Base-by-base conservation (phyloP, 1,284 basidiomycete species). In the Caloboletus inedulis region DNA sequence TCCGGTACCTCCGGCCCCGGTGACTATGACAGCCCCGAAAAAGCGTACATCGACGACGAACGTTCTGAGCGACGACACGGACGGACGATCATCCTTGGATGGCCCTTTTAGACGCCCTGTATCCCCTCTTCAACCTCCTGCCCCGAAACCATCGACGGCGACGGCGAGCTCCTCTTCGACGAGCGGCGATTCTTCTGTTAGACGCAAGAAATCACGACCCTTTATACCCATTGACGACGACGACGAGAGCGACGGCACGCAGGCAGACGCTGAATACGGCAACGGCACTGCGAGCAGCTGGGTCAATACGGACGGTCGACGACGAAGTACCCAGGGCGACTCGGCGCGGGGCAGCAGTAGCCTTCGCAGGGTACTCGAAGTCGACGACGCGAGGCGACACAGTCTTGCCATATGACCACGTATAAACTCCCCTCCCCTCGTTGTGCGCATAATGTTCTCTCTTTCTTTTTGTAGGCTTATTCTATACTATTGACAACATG, bases 231-330 rank as follows among this genome's bases (percentile, higher is more conserved):
- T 74, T 2, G 71, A 75, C 44, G 81, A 82, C 1, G 78, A 78
- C 23, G 79, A 78, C 0, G 77, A 77, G 55, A 82, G 80, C 59
- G 85, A 84, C 39, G 84, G 82, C 3, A 76, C 74, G 18, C 79
- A 87, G 57, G 85, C 83, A 6, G 85, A 87, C 64, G 82, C 74
- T 18, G 85, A 88, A 67, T 84, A 76, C 55, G 74, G 74, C 43
- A 69, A 66, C 67, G 23, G 59, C 61, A 21, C 56, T 21, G 40
- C 6, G 40, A 69, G 53, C 52, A 68, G 71, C 31, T 81, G 80
- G 78, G 72, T 80, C 27, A 83, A 83, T 62, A 63, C 79, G 3
- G 84, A 85, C 23, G 77, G 77, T n/a, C 71, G 85, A 52, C 72
- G 82, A 59, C 77, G 78, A 34, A 74, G 72, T 50, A 47, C 63